Conservation (phyloP, 352 stramenopile species). For the Globisporangium carolinianum region DNA sequence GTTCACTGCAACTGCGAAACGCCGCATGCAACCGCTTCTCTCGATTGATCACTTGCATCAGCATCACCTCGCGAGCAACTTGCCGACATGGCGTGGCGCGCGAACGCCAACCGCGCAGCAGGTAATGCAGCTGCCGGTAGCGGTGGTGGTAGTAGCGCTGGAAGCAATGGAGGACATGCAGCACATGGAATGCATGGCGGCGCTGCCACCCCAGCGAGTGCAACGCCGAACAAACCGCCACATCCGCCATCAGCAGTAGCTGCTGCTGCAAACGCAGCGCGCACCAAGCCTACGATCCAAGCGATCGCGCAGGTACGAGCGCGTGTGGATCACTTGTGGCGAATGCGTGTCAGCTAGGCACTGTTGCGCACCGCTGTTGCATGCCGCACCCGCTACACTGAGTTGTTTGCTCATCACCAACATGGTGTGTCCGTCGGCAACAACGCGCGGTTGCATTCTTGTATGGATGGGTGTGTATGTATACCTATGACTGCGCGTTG, state of each 20-base stretch:
- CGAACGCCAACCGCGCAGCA: conserved; percentile 16
- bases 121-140: background rate
- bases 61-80: background rate
- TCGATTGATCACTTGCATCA: background rate
- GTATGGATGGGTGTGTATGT: background rate
- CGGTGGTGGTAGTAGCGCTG: background rate
- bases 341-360: too few species aligned
- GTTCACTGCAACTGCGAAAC: too few species aligned
- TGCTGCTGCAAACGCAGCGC: conserved; percentile 11
- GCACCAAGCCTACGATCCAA: conserved; percentile 54
- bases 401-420: too few species aligned
- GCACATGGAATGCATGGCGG: background rate
- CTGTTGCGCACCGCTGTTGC: background rate
- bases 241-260: conserved; percentile 8
- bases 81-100: conserved; percentile 24
- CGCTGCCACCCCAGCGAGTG: background rate
- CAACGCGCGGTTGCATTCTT: too few species aligned
- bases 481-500: background rate
- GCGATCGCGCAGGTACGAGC: conserved; percentile 44
- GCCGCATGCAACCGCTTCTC: background rate
- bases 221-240: conserved; percentile 8
- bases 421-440: too few species aligned
- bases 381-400: background rate
- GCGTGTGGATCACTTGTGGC: too few species aligned
- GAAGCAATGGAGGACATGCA: background rate